Evolutionary conservation across 108 stramenopile species (phyloP), one percentile per base, ranked within the genome.

Genomic region (Seminavis robusta): DNA sequence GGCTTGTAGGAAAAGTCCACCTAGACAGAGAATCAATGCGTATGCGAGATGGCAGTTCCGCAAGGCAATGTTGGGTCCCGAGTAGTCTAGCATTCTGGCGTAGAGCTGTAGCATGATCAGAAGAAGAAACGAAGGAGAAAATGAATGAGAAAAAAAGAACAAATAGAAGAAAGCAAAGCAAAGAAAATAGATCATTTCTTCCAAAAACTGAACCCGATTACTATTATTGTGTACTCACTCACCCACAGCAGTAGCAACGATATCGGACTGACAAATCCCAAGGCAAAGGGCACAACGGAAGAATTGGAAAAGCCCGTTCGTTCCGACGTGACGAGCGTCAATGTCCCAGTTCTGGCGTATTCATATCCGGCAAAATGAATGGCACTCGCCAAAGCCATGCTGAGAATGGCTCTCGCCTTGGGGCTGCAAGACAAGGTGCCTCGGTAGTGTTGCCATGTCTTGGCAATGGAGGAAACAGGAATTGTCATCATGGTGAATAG

Each of bases 311-410:
- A 93, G 1, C 92, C 92, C n/a, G 74, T 77, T 39, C 71, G 54
- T 21, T 71, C 49, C 5, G 81, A 83, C 0, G 92, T 93, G 36
- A 89, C 89, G 9, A 93, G 59, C 16, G 87, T 81, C 61, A 93
- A 61, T 11, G 73, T 80, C 1, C 81, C 52, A 10, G 67, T 77
- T 16, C 92, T 82, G 21, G 84, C 73, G 42, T 87, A 82, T 58
- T 89, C 87, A 44, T 93, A 93, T 5, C 84, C 87, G 20, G 73
- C 79, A 56, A 89, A 83, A 67, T 93, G 88, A 1, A 88, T 56
- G 0, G 83, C 73, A 53, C 86, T 84, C 29, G 86, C 83, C 7
- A 75, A 21, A 1, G 79, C 63, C 77, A 83, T 83, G 31, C 54
- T 75, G 1, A 85, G 13, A n/a, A n/a, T n/a, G n/a, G n/a, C n/a